phyloP scores from a whole-genome alignment of 495 filamentous ascomycete genomes.

The Penicillium odoratum region DNA sequence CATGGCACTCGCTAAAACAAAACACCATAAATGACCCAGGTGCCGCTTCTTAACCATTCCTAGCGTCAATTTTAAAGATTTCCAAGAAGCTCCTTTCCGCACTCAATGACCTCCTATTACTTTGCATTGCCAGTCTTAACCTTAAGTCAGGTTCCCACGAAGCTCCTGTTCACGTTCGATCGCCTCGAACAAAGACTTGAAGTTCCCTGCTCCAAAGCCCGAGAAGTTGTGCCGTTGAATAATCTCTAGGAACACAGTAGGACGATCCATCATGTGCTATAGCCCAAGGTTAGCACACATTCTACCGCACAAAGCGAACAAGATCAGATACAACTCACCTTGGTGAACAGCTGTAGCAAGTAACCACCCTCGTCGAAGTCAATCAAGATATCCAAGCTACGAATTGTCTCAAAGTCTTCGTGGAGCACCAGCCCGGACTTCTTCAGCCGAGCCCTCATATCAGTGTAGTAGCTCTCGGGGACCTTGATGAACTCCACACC shows the following conservation, averaged over 20 bases:
- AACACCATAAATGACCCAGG: not conserved
- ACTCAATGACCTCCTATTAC: too few species aligned
- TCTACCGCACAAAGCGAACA: not conserved
- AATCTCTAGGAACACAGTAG: slow-evolving; percentile 92
- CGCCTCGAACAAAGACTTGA: slow-evolving; percentile 89
- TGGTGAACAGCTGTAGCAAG: slow-evolving; percentile 82
- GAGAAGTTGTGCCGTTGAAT: slow-evolving; percentile 85
- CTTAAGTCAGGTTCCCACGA: slow-evolving; percentile 64
- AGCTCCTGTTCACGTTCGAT: slow-evolving; percentile 86
- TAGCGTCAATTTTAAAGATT: not conserved
- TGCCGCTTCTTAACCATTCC: not conserved
- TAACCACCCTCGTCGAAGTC: slow-evolving; percentile 92
- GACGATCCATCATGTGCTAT: slow-evolving; percentile 82
- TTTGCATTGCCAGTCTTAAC: not conserved
- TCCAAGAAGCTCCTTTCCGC: not conserved
- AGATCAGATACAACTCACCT: slow-evolving; percentile 39
- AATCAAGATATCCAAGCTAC: slow-evolving; percentile 76
- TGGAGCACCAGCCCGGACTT: slow-evolving; percentile 52
- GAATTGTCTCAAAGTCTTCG: slow-evolving; percentile 74
- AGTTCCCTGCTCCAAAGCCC: slow-evolving; percentile 93
- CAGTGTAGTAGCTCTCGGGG: slow-evolving; percentile 78
- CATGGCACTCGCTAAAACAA: not conserved
- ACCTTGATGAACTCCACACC: slow-evolving; percentile 90
- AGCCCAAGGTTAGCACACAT: slow-evolving; percentile 17
- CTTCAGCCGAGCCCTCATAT: slow-evolving; percentile 67